Evolutionary conservation across 2,329 filamentous ascomycete genomes (phyloP), one percentile per base, ranked within the genome.

Genomic region (Dothiorella sarmentorum): DNA sequence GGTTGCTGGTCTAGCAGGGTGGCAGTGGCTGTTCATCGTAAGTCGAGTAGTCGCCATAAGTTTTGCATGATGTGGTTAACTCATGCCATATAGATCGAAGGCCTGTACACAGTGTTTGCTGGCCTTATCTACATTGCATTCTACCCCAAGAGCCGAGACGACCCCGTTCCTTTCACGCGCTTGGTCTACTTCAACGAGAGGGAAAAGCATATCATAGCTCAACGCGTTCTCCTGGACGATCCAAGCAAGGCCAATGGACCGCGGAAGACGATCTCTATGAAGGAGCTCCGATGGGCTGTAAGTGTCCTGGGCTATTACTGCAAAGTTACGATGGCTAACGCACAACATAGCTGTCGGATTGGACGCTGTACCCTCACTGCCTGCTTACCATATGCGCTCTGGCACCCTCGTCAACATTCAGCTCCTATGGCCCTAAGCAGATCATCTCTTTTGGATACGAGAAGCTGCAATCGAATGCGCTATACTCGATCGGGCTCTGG

Each of bases 1-100:
- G 27, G 79, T 80, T 3, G 78, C 76, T 9, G 82, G 71, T 0
- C 68, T 71, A 17, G 57, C 63, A 6, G 73, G 73, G 1, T 75
- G 73, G 73, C 61, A 71, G n/a, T 75, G 73, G 71, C 73, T 75
- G 33, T 75, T 75, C 63, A 74, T 75, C 31, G 55, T 75, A 31
- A 33, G 42, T 40, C 35, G 5, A 3, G 20, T 38, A 5, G n/a
- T 6, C 20, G 17, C 11, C 17, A 22, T 4, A n/a, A 9, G 65
- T 29, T 65, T 68, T 64, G 52, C 63, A 10, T 67, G 64, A 20
- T 63, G 65, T 7, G 61, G 56, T 1, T 64, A 62, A 13, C 59
- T 63, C 15, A 43, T 64, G 7, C 62, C 63, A 2, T 67, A 63
- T 11, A 63, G 29, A 62, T 63, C 49, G 70, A 71, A 47, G 64